A percentile compares a stretch with the other conserved stretches of the same genome.
These are phyloP conservation scores for carrot (Daucus carota) DNA, from an alignment of 129 eudicot genomes.

Conservation along the genomic window DH1_v3.0 NC_030381.2:52949001-52949500, in stretches of 20 bases:
- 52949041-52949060: background rate
- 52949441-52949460: background rate
- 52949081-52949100: background rate
- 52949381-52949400: background rate
- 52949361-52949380: background rate
- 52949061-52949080: no score
- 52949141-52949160: background rate
- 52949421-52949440: background rate
- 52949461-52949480: background rate
- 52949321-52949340: background rate
- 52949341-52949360: background rate
- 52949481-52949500: no score
- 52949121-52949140: no score
- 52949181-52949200: no score
- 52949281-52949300: background rate
- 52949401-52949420: background rate
- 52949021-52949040: constrained; percentile 75
- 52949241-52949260: background rate
- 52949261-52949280: background rate
- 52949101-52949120: background rate
- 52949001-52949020: constrained; percentile 71
- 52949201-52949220: background rate
- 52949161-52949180: no score
- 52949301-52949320: background rate
- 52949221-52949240: background rate